Evolutionary conservation across 1,139 yeast genomes (phyloP).

Genomic region (Geotrichum aggregatum): DNA sequence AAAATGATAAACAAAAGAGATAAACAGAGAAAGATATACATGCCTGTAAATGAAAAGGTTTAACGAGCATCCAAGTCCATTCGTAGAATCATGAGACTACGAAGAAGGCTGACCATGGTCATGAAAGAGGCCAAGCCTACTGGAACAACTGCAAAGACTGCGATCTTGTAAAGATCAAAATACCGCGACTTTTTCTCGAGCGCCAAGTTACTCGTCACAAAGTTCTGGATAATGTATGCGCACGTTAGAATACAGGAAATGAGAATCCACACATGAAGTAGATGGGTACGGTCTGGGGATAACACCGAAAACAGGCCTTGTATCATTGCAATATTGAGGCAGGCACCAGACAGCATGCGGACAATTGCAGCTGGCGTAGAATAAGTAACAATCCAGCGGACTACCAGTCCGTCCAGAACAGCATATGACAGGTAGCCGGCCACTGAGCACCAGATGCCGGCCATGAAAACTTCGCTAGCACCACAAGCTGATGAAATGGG

Average conservation of each 20-base stretch:
- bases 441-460: conserved; percentile 56
- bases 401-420: conserved; percentile 83
- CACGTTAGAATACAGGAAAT: conserved; percentile 79
- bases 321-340: conserved; percentile 66
- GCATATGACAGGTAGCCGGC: conserved; percentile 80
- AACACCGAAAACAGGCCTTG: conserved; percentile 55
- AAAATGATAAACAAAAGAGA: not conserved
- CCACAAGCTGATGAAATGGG: conserved; percentile 35
- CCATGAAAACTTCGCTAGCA: conserved; percentile 41
- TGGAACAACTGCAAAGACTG: conserved; percentile 95
- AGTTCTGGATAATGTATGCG: conserved; percentile 82
- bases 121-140: conserved; percentile 91
- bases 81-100: conserved; percentile 70
- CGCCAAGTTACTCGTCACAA: conserved; percentile 79
- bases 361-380: conserved; percentile 84
- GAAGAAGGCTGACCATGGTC: conserved; percentile 78
- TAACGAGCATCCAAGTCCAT: conserved; percentile 52
- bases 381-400: conserved; percentile 86
- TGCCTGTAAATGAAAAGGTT: not conserved
- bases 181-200: conserved; percentile 43
- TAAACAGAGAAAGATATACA: not conserved
- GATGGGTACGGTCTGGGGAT: conserved; percentile 52
- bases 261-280: conserved; percentile 85
- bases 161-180: conserved; percentile 73
- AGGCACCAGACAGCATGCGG: conserved; percentile 76